Percentiles rank a stretch among this genome's conserved stretches.
phyloP scores from a whole-genome alignment of 164 flowering plant species.

The Nelumbo lutea region DNA sequence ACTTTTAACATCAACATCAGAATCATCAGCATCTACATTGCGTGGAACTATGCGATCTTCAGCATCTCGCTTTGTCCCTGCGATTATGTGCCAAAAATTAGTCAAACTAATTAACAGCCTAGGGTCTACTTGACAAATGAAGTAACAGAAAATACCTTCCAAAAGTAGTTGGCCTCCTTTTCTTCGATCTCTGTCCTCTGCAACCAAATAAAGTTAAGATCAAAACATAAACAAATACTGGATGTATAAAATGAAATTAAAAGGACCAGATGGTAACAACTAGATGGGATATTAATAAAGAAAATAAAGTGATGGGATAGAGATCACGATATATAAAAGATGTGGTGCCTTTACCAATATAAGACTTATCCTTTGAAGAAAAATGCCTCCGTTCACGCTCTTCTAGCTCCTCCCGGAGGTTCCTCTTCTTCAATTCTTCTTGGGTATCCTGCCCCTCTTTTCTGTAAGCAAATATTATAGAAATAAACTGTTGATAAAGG shows the following conservation, averaged over 20 bases:
- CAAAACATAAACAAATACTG: constrained; percentile 4
- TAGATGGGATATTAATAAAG: not conserved
- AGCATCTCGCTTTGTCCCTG: constrained; percentile 71
- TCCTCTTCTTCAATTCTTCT: constrained; percentile 83
- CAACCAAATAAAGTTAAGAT: constrained; percentile 14
- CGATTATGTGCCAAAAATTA: constrained; percentile 7
- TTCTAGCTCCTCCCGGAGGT: constrained; percentile 82
- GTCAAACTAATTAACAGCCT: not conserved
- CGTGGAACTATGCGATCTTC: constrained; percentile 84
- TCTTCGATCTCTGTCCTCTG: constrained; percentile 94
- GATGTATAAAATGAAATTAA: constrained; percentile 1
- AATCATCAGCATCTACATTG: constrained; percentile 91
- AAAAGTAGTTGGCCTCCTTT: constrained; percentile 66
- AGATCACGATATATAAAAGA: not conserved
- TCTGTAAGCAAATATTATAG: constrained; percentile 27
- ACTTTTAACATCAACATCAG: constrained; percentile 78
- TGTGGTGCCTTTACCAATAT: constrained; percentile 24
- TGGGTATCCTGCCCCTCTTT: constrained; percentile 94
- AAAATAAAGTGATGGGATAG: not conserved
- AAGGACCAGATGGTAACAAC: not conserved
- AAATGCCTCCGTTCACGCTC: constrained; percentile 91
- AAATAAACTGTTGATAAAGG: not conserved
- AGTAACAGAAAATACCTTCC: constrained; percentile 53
- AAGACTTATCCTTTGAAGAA: constrained; percentile 61
- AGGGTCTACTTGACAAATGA: not conserved